phyloP scores from a whole-genome alignment of 2,329 filamentous ascomycete genomes.

The Endocalyx cinctus region DNA sequence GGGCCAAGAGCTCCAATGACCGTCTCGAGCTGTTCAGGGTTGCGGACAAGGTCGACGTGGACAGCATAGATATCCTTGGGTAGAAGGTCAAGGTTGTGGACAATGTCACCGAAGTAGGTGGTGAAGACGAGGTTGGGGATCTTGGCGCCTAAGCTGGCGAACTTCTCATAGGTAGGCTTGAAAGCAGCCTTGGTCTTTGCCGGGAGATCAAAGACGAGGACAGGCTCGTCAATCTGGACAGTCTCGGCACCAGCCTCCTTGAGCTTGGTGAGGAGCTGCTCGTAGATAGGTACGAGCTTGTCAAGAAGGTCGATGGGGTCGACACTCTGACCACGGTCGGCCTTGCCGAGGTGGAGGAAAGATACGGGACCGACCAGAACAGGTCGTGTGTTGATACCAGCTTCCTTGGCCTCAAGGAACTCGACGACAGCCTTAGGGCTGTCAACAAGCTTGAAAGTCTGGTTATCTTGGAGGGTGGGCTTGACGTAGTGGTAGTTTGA shows the following conservation, averaged over 20 bases:
- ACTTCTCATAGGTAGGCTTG: constrained; percentile 94
- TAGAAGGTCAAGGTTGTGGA: constrained; percentile 95
- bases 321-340: constrained; percentile 89
- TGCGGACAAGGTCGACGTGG: constrained; percentile 94
- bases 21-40: constrained; percentile 92
- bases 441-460: constrained; percentile 84
- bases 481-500: constrained; percentile 99
- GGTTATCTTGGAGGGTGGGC: constrained; percentile 94
- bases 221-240: constrained; percentile 97
- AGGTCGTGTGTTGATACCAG: constrained; percentile 86
- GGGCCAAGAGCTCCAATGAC: constrained; percentile 78
- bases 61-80: constrained; percentile 76
- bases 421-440: constrained; percentile 92
- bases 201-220: constrained; percentile 91
- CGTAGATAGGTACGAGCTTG: constrained; percentile 91
- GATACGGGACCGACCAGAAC: constrained; percentile 94
- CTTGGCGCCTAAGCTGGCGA: constrained; percentile 69
- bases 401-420: constrained; percentile 97
- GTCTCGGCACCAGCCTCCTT: constrained; percentile 94
- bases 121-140: constrained; percentile 86
- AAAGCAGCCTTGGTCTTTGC: constrained; percentile 91
- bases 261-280: constrained; percentile 85
- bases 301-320: constrained; percentile 91
- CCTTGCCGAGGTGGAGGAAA: constrained; percentile 96
- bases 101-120: constrained; percentile 98